Evolutionary conservation across 2,329 filamentous ascomycete genomes (phyloP).

Genomic region (Bipolaris sorokiniana): DNA sequence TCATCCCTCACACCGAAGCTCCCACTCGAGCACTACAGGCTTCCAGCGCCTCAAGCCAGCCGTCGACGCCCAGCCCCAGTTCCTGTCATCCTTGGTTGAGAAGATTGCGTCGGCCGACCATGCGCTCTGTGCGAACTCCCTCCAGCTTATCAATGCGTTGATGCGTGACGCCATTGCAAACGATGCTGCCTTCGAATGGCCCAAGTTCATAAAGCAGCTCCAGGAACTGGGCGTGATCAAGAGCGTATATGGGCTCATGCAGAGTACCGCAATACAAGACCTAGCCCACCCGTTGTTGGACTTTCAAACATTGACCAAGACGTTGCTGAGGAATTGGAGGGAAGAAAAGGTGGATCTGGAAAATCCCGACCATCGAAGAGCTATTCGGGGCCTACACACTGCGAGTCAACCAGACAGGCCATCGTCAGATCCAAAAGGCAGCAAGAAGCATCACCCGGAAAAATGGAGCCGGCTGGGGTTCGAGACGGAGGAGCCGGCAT

Average conservation of each 20-base stretch:
- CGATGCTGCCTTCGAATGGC: conserved; percentile 83
- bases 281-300: conserved; percentile 87
- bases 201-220: conserved; percentile 89
- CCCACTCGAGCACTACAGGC: conserved; percentile 72
- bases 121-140: conserved; percentile 89
- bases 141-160: conserved; percentile 93
- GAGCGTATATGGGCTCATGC: conserved; percentile 89
- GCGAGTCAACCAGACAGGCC: conserved; percentile 74
- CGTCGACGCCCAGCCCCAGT: conserved; percentile 88
- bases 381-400: conserved; percentile 83
- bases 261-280: conserved; percentile 89
- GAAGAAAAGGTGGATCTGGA: conserved; percentile 85
- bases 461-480: conserved; percentile 96
- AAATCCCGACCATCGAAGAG: conserved; percentile 83
- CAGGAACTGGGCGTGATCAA: conserved; percentile 94
- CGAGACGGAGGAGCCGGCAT: conserved; percentile 82
- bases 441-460: conserved; percentile 78
- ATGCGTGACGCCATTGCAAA: conserved; percentile 88
- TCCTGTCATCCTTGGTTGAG: conserved; percentile 91
- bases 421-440: conserved; percentile 55
- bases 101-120: conserved; percentile 94
- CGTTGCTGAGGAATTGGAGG: conserved; percentile 85
- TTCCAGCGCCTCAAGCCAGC: conserved; percentile 92
- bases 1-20: conserved; percentile 68
- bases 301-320: conserved; percentile 90